Evolutionary conservation across 73 alveolate species (phyloP).

Genomic region (Urostyla sp.): DNA sequence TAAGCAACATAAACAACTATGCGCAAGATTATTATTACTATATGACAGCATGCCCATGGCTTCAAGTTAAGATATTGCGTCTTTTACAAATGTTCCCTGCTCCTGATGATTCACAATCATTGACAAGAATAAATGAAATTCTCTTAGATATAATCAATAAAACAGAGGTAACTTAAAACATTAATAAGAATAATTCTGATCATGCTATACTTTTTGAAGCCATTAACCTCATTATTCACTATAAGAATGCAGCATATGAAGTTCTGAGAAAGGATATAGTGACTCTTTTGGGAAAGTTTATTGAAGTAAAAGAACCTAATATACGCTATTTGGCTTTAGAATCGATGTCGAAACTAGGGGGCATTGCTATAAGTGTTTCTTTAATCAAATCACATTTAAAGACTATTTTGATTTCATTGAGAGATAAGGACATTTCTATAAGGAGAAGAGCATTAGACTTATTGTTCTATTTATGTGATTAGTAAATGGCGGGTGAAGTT

Average conservation of each 20-base stretch:
- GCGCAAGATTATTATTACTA: conserved; percentile 92
- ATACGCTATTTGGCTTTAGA: conserved; percentile 97
- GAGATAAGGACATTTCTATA: conserved; percentile 96
- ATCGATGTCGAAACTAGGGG: conserved; percentile 90
- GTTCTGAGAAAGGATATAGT: conserved; percentile 87
- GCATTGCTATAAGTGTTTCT: conserved; percentile 80
- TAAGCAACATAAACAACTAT: conserved; percentile 81
- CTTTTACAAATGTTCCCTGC: conserved; percentile 92
- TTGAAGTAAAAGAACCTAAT: conserved; percentile 96
- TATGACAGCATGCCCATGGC: conserved; percentile 98
- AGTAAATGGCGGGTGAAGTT: conserved; percentile 87
- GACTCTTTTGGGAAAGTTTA: conserved; percentile 90
- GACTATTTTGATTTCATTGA: conserved; percentile 84
- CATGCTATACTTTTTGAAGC: conserved; percentile 98
- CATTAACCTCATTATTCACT: conserved; percentile 91
- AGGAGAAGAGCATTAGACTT: conserved; percentile 98
- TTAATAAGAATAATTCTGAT: conserved; percentile 97
- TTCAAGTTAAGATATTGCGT: conserved; percentile 92
- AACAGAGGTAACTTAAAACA: conserved; percentile 95
- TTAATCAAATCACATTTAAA: conserved; percentile 89
- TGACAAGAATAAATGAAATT: conserved; percentile 82
- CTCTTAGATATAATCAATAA: conserved; percentile 83
- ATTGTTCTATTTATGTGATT: conserved; percentile 91
- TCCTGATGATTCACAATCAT: conserved; percentile 81
- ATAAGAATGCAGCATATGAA: conserved; percentile 82